phyloP scores from a whole-genome alignment of 2,329 filamentous ascomycete species.

The Chaetomium sp. region DNA sequence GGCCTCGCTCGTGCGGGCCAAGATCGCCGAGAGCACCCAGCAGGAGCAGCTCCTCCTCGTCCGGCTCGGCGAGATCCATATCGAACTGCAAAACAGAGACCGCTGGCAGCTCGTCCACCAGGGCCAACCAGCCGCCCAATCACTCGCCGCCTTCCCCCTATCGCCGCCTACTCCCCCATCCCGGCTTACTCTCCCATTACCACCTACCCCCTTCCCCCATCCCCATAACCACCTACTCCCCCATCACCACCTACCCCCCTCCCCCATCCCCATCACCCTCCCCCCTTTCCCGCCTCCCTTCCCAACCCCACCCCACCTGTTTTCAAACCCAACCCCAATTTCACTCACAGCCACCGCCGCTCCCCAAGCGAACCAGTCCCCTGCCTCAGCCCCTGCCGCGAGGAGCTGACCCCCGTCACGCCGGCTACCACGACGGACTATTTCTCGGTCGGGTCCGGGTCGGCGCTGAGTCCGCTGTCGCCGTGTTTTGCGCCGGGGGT shows the following conservation, averaged over 20 bases:
- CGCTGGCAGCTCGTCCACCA: conserved; percentile 42
- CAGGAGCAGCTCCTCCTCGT: conserved; percentile 51
- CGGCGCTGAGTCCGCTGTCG: conserved; percentile 28
- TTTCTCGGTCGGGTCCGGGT: neutral
- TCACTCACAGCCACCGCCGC: too few species aligned
- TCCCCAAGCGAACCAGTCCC: neutral
- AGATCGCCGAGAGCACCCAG: conserved; percentile 48
- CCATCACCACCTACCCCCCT: too few species aligned
- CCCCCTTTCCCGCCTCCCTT: too few species aligned
- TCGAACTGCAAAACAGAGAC: conserved; percentile 52
- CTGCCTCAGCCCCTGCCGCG: neutral
- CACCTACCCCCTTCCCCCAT: neutral
- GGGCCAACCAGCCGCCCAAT: neutral
- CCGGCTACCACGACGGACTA: neutral
- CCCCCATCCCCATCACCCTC: too few species aligned
- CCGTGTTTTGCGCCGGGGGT: conserved; percentile 28
- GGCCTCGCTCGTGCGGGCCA: conserved; percentile 45
- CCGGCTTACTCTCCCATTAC: neutral
- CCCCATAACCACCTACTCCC: neutral
- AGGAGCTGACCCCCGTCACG: neutral
- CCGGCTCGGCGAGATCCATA: conserved; percentile 52
- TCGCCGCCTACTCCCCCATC: neutral
- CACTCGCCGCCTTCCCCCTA: neutral
- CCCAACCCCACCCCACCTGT: too few species aligned
- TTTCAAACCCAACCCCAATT: neutral